These are phyloP conservation scores for Protomyces pachydermus DNA, from an alignment of 1,139 yeast species.

Conservation along the genomic window DNA sequence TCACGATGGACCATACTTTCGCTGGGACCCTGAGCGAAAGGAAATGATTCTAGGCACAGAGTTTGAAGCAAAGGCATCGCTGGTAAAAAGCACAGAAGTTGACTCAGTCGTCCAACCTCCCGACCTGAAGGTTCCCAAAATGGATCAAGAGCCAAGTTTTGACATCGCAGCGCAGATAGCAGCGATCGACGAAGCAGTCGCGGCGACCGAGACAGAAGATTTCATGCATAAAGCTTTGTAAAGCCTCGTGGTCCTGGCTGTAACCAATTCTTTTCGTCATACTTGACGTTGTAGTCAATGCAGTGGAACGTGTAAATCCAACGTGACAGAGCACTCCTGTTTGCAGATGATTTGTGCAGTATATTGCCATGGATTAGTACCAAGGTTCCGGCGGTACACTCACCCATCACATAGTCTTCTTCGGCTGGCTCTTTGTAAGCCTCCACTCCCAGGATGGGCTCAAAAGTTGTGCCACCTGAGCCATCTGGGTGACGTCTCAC, in stretches of 20 bases:
- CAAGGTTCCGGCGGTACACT: constrained; percentile 52
- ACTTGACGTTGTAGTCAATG: constrained; percentile 58
- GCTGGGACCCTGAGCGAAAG: constrained; percentile 6
- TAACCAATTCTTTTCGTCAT: constrained; percentile 67
- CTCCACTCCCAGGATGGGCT: constrained; percentile 31
- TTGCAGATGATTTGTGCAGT: constrained; percentile 64
- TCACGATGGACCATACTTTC: constrained; percentile 18
- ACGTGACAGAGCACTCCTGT: constrained; percentile 53
- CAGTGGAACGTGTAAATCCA: constrained; percentile 77
- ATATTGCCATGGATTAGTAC: constrained; percentile 67
- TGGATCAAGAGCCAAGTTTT: neutral
- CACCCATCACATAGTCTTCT: constrained; percentile 49
- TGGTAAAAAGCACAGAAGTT: neutral
- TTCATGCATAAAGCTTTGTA: constrained; percentile 14
- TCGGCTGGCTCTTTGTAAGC: constrained; percentile 31
- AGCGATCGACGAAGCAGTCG: constrained; percentile 22
- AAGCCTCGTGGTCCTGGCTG: constrained; percentile 40
- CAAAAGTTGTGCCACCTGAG: constrained; percentile 49
- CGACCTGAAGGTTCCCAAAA: neutral
- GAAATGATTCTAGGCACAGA: constrained; percentile 11
- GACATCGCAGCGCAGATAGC: constrained; percentile 2
- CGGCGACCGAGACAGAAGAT: neutral
- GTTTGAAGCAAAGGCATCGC: neutral
- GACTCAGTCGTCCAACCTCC: neutral
- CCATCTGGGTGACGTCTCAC: constrained; percentile 48